These are phyloP conservation scores for Triticum timopheevii DNA, from an alignment of 176 grass and related monocot genomes.

Conservation along the genomic window DNA sequence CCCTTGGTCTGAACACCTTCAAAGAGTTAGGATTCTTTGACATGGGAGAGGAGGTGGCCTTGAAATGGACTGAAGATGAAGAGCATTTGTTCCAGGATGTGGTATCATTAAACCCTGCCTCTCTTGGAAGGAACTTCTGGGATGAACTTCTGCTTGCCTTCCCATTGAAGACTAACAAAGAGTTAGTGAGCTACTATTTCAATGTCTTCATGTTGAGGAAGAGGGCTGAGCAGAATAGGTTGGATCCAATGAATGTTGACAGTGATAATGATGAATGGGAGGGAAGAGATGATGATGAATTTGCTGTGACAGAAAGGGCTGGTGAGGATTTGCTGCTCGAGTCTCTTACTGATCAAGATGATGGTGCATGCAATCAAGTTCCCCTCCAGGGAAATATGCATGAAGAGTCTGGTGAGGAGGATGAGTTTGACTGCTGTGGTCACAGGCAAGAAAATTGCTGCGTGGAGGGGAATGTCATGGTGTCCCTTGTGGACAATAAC, in stretches of 20 bases:
- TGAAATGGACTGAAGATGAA: constrained; percentile 74
- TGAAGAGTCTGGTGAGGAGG: constrained; percentile 49
- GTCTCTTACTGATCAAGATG: constrained; percentile 60
- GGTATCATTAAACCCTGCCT: constrained; percentile 61
- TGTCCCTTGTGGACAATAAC: constrained; percentile 33
- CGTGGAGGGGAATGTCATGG: neutral
- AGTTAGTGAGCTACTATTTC: constrained; percentile 85
- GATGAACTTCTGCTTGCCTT: constrained; percentile 64
- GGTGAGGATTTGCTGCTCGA: constrained; percentile 67
- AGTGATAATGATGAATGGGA: constrained; percentile 93
- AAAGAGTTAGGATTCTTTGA: constrained; percentile 64
- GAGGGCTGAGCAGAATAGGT: constrained; percentile 81
- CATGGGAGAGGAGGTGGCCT: constrained; percentile 82
- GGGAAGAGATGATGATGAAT: constrained; percentile 52
- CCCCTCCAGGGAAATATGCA: constrained; percentile 6
- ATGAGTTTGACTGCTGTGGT: constrained; percentile 21
- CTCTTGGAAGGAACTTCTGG: constrained; percentile 75
- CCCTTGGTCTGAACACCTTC: constrained; percentile 51
- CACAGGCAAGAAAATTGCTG: neutral
- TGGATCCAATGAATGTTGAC: constrained; percentile 63
- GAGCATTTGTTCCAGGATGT: constrained; percentile 77
- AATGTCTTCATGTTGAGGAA: constrained; percentile 93
- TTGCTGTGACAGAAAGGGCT: constrained; percentile 32
- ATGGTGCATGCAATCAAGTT: constrained; percentile 39
- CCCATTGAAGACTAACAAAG: constrained; percentile 57